Evolutionary conservation across 192 early-diverging fungal genomes (phyloP).

Genomic region (Coemansia pectinata): DNA sequence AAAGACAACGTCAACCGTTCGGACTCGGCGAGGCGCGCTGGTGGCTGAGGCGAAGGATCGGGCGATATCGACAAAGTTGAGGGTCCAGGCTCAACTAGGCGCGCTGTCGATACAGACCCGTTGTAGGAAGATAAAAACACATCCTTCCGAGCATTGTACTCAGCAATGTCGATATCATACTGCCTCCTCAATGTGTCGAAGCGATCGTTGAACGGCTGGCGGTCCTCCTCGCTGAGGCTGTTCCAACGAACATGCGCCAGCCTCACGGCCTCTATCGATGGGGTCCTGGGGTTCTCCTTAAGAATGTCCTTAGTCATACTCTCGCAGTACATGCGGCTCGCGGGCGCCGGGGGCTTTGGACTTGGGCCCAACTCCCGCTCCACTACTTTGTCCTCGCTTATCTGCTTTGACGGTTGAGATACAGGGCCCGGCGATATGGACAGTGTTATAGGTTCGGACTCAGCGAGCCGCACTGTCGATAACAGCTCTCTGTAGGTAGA

Average conservation of each 20-base stretch:
- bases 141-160: background rate
- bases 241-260: no score
- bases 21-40: no score
- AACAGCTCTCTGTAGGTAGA: background rate
- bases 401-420: no score
- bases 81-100: no score
- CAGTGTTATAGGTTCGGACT: no score
- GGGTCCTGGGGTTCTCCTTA: background rate
- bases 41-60: no score
- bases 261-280: background rate
- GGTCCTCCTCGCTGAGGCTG: background rate
- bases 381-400: background rate
- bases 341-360: background rate
- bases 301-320: background rate
- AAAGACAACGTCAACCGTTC: no score
- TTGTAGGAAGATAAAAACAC: no score
- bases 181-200: background rate
- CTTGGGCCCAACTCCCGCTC: background rate
- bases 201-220: background rate
- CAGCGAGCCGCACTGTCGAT: background rate
- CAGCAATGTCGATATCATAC: background rate
- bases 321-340: no score
- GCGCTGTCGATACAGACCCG: no score
- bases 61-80: no score
- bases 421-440: no score